Evolutionary conservation across 192 early-diverging fungal genomes (phyloP), one percentile per base, ranked within the genome.

Genomic region (Phlyctochytrium arcticum): DNA sequence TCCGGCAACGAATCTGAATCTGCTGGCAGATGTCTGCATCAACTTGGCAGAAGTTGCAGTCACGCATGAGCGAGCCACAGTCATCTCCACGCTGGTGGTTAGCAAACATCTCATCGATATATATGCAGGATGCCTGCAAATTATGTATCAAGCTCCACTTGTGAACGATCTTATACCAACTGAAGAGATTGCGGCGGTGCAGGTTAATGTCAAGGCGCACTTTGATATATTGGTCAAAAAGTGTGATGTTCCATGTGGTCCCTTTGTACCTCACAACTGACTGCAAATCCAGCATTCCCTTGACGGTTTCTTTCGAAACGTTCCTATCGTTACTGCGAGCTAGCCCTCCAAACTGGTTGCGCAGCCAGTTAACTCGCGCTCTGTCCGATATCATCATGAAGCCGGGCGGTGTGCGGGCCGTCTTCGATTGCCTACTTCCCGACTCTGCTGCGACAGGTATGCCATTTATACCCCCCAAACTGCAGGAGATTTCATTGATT

Each of bases 371-470:
- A 55, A 82, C 86, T 0, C 70, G 84, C 37, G 88, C 86, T 46
- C 78, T 92, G 2, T 80, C 89, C 1, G 81, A 86, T 29, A 80
- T 91, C 31, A 48, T 93, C 12, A 68, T 89, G 54, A 69, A 84
- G 19, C 83, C 84, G 0, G 70, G 67, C 31, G 91, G 91, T 9
- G 80, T 86, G 0, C 77, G 70, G 6, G 74, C 84, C 5, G 77
- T 87, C 3, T 57, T 92, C 12, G 83, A 91, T 53, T 92, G 85
- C 65, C 77, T 90, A 31, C 76, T 86, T 5, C 85, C 81, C 3
- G 21, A 35, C 12, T 32, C 24, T 26, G 9, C 27, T 51, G 61
- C 8, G 23, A 71, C 63, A 60, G 33, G 19, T 64, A 61, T 19
- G 15, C 23, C 26, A 9, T 31, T n/a, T 31, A 36, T 17, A n/a